Evolutionary conservation across 139 green algal species (phyloP).

Genomic region (Haematococcus lacustris): DNA sequence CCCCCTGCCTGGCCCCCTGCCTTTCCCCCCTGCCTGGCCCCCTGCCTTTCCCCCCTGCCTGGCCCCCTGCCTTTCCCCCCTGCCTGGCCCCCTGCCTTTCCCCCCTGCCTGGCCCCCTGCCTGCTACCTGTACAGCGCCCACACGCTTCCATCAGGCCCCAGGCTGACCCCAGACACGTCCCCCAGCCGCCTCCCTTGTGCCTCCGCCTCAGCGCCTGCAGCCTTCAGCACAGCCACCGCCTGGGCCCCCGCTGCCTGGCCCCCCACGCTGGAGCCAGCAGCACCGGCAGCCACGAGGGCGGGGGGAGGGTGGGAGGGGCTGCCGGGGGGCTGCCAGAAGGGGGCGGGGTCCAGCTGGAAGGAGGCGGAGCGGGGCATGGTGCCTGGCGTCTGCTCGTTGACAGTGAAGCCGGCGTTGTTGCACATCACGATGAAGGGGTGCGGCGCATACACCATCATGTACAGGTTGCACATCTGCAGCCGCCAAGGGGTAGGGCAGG

Average conservation of each 20-base stretch:
- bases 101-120: no score
- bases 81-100: no score
- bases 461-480: conserved; percentile 65
- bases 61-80: no score
- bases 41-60: no score
- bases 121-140: conserved; percentile 55
- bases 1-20: no score
- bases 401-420: conserved; percentile 9
- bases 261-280: background rate
- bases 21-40: no score
- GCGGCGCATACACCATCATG: conserved; percentile 26
- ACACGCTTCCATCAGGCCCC: conserved; percentile 44
- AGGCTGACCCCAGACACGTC: conserved; percentile 28
- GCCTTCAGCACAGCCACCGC: background rate
- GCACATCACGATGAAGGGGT: conserved; percentile 43
- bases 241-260: background rate
- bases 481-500: no score
- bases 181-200: conserved; percentile 6
- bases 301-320: no score
- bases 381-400: conserved; percentile 24
- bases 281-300: no score
- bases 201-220: background rate
- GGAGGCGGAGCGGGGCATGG: conserved; percentile 9
- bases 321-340: conserved; percentile 32
- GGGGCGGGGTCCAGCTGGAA: conserved; percentile 24